Evolutionary conservation across 2,329 filamentous ascomycete genomes (phyloP).

Genomic region (Fusarium papillatum): DNA sequence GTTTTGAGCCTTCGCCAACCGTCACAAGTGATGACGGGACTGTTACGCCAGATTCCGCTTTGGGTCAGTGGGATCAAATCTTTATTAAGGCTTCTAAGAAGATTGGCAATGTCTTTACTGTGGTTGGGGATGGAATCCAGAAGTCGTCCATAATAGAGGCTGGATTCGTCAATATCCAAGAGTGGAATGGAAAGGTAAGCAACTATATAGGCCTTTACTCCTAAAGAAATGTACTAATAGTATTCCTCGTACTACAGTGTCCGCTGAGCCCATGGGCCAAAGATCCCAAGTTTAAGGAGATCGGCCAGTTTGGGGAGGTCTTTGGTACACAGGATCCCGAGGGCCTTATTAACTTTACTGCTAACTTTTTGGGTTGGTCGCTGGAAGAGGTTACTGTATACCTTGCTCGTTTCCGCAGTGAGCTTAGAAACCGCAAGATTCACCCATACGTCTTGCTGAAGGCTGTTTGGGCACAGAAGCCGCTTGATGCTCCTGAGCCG

Average conservation of each 20-base stretch:
- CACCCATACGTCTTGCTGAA: conserved; percentile 44
- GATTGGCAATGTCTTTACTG: conserved; percentile 41
- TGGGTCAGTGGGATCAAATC: conserved; percentile 31
- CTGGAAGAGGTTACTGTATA: conserved; percentile 48
- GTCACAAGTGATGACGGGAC: conserved; percentile 45
- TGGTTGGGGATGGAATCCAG: conserved; percentile 34
- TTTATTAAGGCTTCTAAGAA: conserved; percentile 39
- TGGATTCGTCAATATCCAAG: conserved; percentile 42
- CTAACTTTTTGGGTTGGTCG: conserved; percentile 46
- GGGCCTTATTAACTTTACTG: conserved; percentile 14
- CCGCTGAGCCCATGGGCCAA: conserved; percentile 35
- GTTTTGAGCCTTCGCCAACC: conserved; percentile 38
- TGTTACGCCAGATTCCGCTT: conserved; percentile 36
- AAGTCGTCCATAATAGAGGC: conserved; percentile 35
- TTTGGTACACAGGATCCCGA: conserved; percentile 23
- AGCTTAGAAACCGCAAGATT: conserved; percentile 39
- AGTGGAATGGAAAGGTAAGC: conserved; percentile 36
- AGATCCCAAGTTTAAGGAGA: conserved; percentile 34
- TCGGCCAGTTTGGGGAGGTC: conserved; percentile 39
- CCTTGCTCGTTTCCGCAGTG: conserved; percentile 48
- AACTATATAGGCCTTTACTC: neutral
- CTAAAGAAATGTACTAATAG: conserved; percentile 2
- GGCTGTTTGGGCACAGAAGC: conserved; percentile 46
- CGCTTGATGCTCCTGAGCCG: neutral
- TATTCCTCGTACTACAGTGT: conserved; percentile 2